Evolutionary conservation across 345 rosid genomes (phyloP).

Genomic region (Rhodamnia argentea): DNA sequence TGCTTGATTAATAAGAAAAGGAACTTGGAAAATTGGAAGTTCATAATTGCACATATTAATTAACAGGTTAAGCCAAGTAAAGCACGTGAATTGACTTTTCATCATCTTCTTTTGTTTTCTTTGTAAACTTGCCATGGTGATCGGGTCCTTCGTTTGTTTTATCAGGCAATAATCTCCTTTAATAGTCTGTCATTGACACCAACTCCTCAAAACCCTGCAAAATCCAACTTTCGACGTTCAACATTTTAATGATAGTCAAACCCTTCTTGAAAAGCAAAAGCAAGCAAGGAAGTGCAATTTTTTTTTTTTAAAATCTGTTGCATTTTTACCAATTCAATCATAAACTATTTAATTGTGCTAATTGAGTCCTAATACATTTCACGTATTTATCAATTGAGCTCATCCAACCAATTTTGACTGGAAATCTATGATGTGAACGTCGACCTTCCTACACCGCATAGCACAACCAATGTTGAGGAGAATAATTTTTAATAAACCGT

Average conservation of each 20-base stretch:
- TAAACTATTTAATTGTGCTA: no score
- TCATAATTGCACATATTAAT: background rate
- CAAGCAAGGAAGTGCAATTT: background rate
- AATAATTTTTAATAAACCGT: no score
- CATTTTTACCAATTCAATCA: no score
- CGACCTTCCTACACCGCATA: no score
- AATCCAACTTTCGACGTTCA: background rate
- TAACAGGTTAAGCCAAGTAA: background rate
- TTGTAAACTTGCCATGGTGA: background rate
- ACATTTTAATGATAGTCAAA: background rate
- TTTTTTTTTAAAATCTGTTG: no score
- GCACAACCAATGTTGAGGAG: no score
- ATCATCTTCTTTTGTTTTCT: background rate
- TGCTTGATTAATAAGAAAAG: background rate
- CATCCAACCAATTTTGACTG: no score
- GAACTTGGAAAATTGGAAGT: background rate
- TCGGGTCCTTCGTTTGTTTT: background rate
- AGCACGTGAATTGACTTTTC: background rate
- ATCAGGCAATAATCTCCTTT: background rate
- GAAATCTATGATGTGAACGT: no score
- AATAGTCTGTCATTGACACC: background rate
- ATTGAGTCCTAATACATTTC: no score
- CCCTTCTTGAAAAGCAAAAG: background rate
- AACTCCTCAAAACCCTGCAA: background rate
- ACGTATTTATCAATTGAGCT: no score